These are phyloP conservation scores for Mucor saturninus DNA, from an alignment of 371 early-diverging fungal genomes.

Conservation along the genomic window DNA sequence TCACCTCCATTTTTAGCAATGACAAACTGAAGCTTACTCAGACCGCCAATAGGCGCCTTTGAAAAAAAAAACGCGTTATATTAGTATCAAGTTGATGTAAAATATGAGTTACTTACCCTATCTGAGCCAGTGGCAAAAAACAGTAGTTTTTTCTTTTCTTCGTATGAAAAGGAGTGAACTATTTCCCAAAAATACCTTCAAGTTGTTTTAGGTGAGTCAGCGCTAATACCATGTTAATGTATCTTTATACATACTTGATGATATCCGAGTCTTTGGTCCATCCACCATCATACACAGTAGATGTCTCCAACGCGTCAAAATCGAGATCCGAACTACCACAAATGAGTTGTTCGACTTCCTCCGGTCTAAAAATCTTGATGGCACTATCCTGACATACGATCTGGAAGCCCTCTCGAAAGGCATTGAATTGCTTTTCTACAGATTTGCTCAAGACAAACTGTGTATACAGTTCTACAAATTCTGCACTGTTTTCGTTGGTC, in stretches of 20 bases:
- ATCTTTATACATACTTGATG: conserved; percentile 45
- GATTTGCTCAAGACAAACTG: conserved; percentile 76
- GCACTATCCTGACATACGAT: conserved; percentile 86
- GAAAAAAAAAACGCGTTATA: too few relatives aligned
- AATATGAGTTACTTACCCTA: conserved; percentile 57
- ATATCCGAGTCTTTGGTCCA: conserved; percentile 69
- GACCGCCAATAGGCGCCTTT: conserved; percentile 92
- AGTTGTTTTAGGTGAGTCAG: background rate
- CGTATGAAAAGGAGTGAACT: conserved; percentile 79
- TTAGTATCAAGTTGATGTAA: too few relatives aligned
- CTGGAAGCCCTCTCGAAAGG: conserved; percentile 91
- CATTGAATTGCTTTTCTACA: conserved; percentile 80
- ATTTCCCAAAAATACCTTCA: conserved; percentile 92
- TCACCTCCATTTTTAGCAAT: conserved; percentile 98
- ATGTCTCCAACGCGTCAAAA: conserved; percentile 80
- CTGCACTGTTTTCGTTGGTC: conserved; percentile 65
- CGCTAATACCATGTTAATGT: too few relatives aligned
- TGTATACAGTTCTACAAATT: conserved; percentile 78
- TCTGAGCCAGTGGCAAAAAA: conserved; percentile 98
- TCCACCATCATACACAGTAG: conserved; percentile 91
- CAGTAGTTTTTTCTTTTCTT: conserved; percentile 90
- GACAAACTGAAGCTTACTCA: conserved; percentile 90
- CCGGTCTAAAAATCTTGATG: conserved; percentile 85
- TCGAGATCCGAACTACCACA: conserved; percentile 92
- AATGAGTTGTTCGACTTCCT: conserved; percentile 95